Conservation (phyloP, 106 monocot genomes). For the Platanthera guangdongensis region DNA sequence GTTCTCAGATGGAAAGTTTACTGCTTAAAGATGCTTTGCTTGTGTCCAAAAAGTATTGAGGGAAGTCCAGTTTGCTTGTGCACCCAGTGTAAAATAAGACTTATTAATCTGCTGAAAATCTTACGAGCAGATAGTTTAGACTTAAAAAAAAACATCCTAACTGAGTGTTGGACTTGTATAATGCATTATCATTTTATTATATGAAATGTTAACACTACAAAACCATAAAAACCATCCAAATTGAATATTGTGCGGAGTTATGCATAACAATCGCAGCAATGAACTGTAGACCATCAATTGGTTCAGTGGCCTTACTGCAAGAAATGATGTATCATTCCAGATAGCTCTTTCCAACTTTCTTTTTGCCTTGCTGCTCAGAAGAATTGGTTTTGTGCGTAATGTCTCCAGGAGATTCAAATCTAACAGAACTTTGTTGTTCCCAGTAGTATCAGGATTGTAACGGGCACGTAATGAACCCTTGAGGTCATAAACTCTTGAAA, state of each 20-base stretch:
- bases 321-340: conserved; percentile 98
- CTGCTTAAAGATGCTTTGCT: not conserved
- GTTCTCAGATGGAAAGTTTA: not conserved
- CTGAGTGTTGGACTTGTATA: no score
- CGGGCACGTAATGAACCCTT: conserved; percentile 85
- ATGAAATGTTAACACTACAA: no score
- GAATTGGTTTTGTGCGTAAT: conserved; percentile 70
- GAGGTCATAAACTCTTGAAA: conserved; percentile 87
- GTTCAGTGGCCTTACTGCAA: conserved; percentile 47
- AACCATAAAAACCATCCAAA: not conserved
- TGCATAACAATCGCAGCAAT: not conserved
- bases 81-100: no score
- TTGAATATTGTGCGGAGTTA: not conserved
- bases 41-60: not conserved
- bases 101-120: no score
- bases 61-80: not conserved
- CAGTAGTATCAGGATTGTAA: conserved; percentile 67
- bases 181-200: no score
- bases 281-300: not conserved
- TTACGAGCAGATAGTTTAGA: no score
- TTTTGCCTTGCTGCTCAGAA: conserved; percentile 79
- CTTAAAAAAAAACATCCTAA: no score
- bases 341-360: conserved; percentile 81
- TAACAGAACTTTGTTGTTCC: conserved; percentile 70
- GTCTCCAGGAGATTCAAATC: conserved; percentile 81